Percentiles rank a stretch among this genome's conserved stretches.
Conservation (phyloP, 139 green algal genomes). For the Chlorella sp. region DNA sequence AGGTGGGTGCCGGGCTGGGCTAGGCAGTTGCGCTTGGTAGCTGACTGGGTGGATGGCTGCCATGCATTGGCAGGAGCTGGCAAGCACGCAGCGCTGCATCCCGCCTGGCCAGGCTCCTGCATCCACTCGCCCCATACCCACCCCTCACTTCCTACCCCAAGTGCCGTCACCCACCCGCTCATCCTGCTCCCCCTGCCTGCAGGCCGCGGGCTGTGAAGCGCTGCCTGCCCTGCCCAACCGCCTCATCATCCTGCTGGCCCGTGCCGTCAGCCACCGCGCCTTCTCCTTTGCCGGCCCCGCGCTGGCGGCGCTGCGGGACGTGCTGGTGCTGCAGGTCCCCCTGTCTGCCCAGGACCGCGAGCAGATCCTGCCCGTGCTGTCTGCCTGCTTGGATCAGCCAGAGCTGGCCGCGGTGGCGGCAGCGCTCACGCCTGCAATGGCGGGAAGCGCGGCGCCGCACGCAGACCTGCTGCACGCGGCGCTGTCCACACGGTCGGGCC, state of each 20-base stretch:
- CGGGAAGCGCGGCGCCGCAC: background rate
- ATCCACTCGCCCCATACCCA: background rate
- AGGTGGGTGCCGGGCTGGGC: background rate
- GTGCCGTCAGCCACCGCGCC: background rate
- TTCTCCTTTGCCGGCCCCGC: background rate
- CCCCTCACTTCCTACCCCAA: background rate
- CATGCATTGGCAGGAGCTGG: background rate
- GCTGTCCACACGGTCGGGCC: background rate
- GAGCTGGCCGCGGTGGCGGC: constrained; percentile 16
- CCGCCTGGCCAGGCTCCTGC: background rate
- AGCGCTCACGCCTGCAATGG: background rate
- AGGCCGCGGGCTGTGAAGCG: background rate
- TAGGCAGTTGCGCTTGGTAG: background rate
- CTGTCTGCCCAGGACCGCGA: background rate
- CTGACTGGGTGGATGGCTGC: background rate
- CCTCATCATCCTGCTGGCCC: background rate
- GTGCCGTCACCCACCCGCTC: background rate
- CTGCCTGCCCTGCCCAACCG: background rate
- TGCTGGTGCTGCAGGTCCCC: background rate
- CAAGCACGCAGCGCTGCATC: too few species aligned
- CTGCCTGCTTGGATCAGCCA: background rate
- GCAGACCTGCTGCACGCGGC: constrained; percentile 22
- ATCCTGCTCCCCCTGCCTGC: background rate
- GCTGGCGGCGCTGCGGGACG: background rate
- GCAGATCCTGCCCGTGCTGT: background rate